These are phyloP conservation scores for Trypanosoma lewisi DNA, from an alignment of 208 protist genomes.

Conservation along the genomic window DNA sequence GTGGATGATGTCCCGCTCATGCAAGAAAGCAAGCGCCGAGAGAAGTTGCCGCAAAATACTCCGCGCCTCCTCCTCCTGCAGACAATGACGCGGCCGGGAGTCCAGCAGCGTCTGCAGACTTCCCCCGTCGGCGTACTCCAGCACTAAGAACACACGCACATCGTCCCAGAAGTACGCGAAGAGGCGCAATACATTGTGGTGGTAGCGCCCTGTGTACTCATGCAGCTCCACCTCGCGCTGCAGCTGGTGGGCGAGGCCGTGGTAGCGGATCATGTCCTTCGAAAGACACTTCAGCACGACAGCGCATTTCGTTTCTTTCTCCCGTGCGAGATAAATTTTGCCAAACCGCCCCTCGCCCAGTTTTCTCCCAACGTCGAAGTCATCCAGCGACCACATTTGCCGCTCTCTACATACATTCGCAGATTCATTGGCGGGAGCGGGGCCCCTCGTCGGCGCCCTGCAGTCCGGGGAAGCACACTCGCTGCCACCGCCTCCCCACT, in stretches of 20 bases:
- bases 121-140: conserved; percentile 95
- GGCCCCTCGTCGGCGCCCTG: neutral
- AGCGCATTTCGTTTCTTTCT: conserved; percentile 37
- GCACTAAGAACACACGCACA: conserved; percentile 93
- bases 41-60: conserved; percentile 35
- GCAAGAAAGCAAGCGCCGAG: conserved; percentile 46
- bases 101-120: conserved; percentile 88
- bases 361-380: conserved; percentile 54
- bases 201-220: conserved; percentile 69
- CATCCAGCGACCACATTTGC: conserved; percentile 38
- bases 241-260: conserved; percentile 87
- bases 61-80: conserved; percentile 33
- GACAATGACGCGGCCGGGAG: conserved; percentile 1
- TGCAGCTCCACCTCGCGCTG: conserved; percentile 97
- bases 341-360: conserved; percentile 37
- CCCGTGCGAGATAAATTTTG: conserved; percentile 49
- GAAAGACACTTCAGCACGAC: conserved; percentile 59
- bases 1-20: conserved; percentile 69
- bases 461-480: neutral
- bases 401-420: neutral
- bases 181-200: conserved; percentile 94
- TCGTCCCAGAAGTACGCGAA: conserved; percentile 97
- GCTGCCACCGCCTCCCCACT: neutral
- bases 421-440: neutral
- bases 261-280: conserved; percentile 38